Conservation (phyloP, 2,329 filamentous ascomycete species). For the Tolypocladium sp. region DNA sequence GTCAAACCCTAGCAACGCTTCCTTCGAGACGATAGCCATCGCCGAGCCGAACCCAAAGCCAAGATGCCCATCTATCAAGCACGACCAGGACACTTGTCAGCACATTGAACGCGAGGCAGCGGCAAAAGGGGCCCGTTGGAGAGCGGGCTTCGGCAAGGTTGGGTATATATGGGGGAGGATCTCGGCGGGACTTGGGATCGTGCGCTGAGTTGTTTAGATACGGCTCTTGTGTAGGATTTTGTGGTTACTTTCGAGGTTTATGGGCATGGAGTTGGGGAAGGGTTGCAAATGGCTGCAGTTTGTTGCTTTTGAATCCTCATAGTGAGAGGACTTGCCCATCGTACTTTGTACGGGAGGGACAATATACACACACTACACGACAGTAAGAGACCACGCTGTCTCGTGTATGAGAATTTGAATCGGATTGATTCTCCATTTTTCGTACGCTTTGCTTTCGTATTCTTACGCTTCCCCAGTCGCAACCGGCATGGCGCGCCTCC, state of each 20-base stretch:
- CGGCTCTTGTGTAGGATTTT: background rate
- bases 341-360: background rate
- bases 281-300: too few relatives aligned
- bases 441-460: background rate
- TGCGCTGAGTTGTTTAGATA: background rate
- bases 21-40: background rate
- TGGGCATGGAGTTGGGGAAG: background rate
- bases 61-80: background rate
- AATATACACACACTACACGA: background rate
- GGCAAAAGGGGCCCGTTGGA: background rate
- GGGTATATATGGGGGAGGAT: background rate
- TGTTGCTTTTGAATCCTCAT: background rate
- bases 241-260: background rate
- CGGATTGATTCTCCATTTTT: background rate
- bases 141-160: background rate
- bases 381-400: background rate
- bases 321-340: background rate
- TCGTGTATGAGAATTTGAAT: background rate
- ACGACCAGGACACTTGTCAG: background rate
- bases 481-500: background rate
- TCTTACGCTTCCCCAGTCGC: background rate
- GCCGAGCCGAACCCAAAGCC: background rate
- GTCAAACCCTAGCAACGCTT: too few relatives aligned
- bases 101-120: background rate
- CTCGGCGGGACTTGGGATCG: background rate